Evolutionary conservation across 73 alveolate genomes (phyloP), one percentile per base, ranked within the genome.

Genomic region (Uronychia setigera): DNA sequence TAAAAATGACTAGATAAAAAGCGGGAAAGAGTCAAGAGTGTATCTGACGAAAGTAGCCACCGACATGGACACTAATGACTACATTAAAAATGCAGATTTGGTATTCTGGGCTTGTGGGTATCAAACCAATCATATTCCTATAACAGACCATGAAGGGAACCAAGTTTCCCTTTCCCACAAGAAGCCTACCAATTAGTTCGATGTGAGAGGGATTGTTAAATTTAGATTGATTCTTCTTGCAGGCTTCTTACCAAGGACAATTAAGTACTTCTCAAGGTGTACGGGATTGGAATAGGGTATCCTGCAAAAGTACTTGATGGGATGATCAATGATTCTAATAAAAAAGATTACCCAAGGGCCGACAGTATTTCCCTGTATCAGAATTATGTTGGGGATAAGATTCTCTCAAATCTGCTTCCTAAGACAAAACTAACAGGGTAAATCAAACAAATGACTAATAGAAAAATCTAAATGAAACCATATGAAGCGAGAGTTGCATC

Each of bases 261-360:
- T 77, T 76, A 79, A n/a, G 30, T 80, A 26, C 76, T 87, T 26
- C 60, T 78, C n/a, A 87, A 80, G 35, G 80, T 87, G 29, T 87
- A 80, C 60, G 93, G 93, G 1, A 33, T 80, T 27, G 93, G 93
- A 0, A 74, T 87, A 1, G 93, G 86, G n/a, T 87, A 87, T 35
- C 93, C 93, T 9, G n/a, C 59, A 0, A 80, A 87, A 74, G 77
- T 84, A 28, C 79, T 74, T 77, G 91, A 85, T 57, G 91, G 91
- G 29, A 85, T 85, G 91, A 57, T 76, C 26, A 83, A 77, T 26
- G 91, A 85, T 57, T 0, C 46, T 19, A 25, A 9, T 27, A 76
- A 77, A 59, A 19, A 34, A n/a, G 77, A 76, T 19, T 46, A 46
- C 19, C 91, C 91, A n/a, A 33, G 91, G 30, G 91, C 91, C 1